These are phyloP conservation scores for Vigna unguiculata DNA, from an alignment of 306 rosid species.

Conservation along the genomic window DNA sequence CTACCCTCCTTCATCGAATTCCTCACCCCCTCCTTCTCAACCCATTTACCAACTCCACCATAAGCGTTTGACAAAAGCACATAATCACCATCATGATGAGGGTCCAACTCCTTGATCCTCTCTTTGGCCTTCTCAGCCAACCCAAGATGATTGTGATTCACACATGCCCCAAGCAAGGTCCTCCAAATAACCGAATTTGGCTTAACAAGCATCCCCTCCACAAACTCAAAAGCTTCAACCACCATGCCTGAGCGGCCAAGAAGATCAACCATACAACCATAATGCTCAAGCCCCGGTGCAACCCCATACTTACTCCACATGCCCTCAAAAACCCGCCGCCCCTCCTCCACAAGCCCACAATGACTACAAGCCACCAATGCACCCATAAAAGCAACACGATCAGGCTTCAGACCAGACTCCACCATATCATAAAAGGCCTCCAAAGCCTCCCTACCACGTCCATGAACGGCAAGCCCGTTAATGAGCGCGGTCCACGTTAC, in stretches of 20 bases:
- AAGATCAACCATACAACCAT: conserved; percentile 74
- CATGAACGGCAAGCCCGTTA: conserved; percentile 65
- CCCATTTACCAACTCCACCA: conserved; percentile 69
- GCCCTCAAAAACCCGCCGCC: conserved; percentile 51
- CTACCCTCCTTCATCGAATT: conserved; percentile 59
- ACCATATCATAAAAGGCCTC: conserved; percentile 53
- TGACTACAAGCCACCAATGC: conserved; percentile 74
- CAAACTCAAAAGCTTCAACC: conserved; percentile 63
- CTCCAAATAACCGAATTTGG: conserved; percentile 73
- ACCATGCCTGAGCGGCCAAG: conserved; percentile 67
- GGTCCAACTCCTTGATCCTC: conserved; percentile 56
- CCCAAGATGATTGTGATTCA: conserved; percentile 53
- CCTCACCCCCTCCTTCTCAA: conserved; percentile 56
- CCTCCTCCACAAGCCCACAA: conserved; percentile 66
- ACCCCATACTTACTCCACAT: conserved; percentile 47
- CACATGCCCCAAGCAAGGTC: conserved; percentile 73
- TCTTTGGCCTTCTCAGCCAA: conserved; percentile 65
- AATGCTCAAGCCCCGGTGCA: conserved; percentile 64
- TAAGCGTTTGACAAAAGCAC: conserved; percentile 68
- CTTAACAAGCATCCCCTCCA: conserved; percentile 56
- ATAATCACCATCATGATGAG: conserved; percentile 63
- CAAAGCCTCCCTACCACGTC: conserved; percentile 59
- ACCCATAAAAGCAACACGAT: conserved; percentile 46
- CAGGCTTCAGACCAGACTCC: conserved; percentile 59
- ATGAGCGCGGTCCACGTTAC: conserved; percentile 64